Evolutionary conservation across 2,329 filamentous ascomycete species (phyloP), one percentile per base, ranked within the genome.

Genomic region (Penicillium sp.): DNA sequence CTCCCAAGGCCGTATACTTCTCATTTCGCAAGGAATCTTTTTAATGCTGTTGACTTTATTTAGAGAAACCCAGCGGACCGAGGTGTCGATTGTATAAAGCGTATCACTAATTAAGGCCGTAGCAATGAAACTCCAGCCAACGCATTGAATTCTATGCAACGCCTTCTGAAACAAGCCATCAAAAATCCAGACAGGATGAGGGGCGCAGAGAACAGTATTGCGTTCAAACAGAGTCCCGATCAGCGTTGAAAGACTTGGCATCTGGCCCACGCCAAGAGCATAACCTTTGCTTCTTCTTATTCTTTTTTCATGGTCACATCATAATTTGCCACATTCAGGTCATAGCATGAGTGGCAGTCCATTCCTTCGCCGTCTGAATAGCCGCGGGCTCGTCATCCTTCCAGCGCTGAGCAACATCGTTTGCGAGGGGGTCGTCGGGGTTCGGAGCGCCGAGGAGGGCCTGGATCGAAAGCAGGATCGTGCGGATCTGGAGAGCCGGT

Each of bases 391-490:
- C 90, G 68, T 99, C 87, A 68, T 97, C 91, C 79, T 97, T 97
- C 94, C 94, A 99, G 69, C 88, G 87, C 79, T 97, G 95, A 29
- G 94, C 94, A 34, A 99, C 94, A 61, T 99, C 93, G 69, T 96
- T 95, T 43, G 94, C 95, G 34, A 99, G 84, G n/a, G 94, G 95
- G 69, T 99, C 94, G 68, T 99, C 94, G 24, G 95, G 94, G 75
- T 99, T 99, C 12, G 94, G 94, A 5, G 94, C 93, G 37, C 94
- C 94, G 12, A 99, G 86, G 20, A 99, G 83, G 44, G 94, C 94
- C 75, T 99, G 95, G 71, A 99, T 99, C 8, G 93, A 97, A 48
- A 99, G 86, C n/a, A 99, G 85, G 62, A 99, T 99, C 6, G 94
- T 99, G 59, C 94, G 88, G 70, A 99, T 99, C 75, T 99, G 94